Evolutionary conservation across 1,139 yeast genomes (phyloP).

Genomic region (Taphrina pruni): DNA sequence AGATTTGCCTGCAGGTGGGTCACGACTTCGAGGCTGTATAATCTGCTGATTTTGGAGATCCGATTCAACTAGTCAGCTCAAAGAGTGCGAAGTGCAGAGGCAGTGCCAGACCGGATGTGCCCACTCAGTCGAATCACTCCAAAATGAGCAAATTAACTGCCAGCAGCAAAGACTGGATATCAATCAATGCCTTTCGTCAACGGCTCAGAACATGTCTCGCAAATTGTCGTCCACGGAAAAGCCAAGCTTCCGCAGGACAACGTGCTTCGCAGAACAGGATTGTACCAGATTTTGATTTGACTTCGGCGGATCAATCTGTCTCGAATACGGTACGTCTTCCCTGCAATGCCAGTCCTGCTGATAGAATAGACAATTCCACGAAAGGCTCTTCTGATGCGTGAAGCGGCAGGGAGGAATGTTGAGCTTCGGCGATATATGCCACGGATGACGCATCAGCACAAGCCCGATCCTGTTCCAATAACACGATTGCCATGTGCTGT

Average conservation of each 20-base stretch:
- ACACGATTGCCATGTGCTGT: constrained; percentile 4
- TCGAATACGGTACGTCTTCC: neutral
- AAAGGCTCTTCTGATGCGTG: neutral
- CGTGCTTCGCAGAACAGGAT: neutral
- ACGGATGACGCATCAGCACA: neutral
- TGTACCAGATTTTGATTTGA: neutral
- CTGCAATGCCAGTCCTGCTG: neutral
- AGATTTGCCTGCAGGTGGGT: neutral
- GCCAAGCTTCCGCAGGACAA: no score
- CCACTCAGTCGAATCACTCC: neutral
- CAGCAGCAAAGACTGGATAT: neutral
- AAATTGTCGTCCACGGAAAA: neutral
- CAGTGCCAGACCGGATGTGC: neutral
- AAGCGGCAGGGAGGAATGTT: neutral
- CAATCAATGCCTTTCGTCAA: neutral
- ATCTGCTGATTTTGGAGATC: neutral
- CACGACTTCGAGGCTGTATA: neutral
- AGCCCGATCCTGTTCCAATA: constrained; percentile 13
- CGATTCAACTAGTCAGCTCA: neutral
- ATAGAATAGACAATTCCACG: neutral
- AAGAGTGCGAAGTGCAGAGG: neutral
- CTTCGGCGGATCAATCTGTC: neutral
- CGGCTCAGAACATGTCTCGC: neutral
- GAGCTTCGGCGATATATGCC: neutral
- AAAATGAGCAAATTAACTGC: no score